A percentile compares a stretch with the other conserved stretches of the same genome.
Evolutionary conservation across 371 early-diverging fungal species (phyloP).

Genomic region (Encephalitozoon intestinalis): DNA sequence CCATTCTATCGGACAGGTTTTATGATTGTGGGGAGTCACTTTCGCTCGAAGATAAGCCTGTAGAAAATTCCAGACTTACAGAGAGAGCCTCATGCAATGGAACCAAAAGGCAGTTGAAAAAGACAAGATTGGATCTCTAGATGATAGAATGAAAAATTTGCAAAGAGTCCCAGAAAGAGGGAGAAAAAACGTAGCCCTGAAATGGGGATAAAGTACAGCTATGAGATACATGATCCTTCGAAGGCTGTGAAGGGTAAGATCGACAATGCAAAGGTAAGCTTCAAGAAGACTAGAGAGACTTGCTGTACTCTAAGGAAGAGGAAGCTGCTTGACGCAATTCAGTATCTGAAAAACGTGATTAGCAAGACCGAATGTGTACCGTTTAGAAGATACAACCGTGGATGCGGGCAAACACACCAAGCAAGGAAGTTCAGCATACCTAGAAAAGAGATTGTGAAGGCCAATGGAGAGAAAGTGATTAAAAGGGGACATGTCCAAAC

Average conservation of each 20-base stretch:
- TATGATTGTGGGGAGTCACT: background rate
- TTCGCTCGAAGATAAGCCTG: background rate
- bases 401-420: constrained; percentile 90
- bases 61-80: background rate
- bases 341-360: constrained; percentile 84
- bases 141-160: constrained; percentile 15
- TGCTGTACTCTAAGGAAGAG: constrained; percentile 83
- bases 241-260: constrained; percentile 56
- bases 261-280: constrained; percentile 60
- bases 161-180: background rate
- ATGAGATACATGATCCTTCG: constrained; percentile 34
- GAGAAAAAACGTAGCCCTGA: constrained; percentile 5
- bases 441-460: background rate
- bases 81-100: background rate
- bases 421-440: constrained; percentile 76
- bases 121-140: background rate
- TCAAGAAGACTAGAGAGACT: constrained; percentile 93
- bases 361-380: constrained; percentile 92
- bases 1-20: background rate
- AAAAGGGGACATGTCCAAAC: constrained; percentile 59
- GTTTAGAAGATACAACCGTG: constrained; percentile 89
- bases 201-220: constrained; percentile 44
- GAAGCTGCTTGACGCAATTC: constrained; percentile 80
- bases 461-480: constrained; percentile 31
- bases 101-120: background rate